A percentile compares a stretch with the other conserved stretches of the same genome.
These are phyloP conservation scores for Phyllosticta citriasiana DNA, from an alignment of 2,329 filamentous ascomycete genomes.

Conservation along the genomic window DNA sequence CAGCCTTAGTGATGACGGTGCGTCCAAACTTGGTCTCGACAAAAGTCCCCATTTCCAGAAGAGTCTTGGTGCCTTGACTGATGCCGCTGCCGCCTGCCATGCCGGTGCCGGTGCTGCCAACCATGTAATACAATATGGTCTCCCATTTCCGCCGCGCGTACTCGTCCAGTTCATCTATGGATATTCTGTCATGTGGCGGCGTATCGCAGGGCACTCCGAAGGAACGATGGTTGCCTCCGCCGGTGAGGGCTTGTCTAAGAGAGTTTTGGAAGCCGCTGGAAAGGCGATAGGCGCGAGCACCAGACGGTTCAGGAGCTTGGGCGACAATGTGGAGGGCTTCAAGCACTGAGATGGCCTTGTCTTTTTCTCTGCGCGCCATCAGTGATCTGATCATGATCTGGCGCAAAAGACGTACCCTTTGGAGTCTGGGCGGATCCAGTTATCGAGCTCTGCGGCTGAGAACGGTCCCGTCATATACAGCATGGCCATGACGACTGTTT, in stretches of 20 bases:
- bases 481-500: conserved; percentile 91
- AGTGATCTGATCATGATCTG: neutral
- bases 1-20: conserved; percentile 77
- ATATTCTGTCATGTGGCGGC: conserved; percentile 52
- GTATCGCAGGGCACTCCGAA: conserved; percentile 78
- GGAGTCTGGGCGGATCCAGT: conserved; percentile 67
- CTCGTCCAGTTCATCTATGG: conserved; percentile 61
- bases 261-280: conserved; percentile 75
- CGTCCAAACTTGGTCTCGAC: conserved; percentile 52
- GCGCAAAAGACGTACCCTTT: conserved; percentile 35
- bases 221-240: conserved; percentile 72
- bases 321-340: conserved; percentile 78
- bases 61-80: conserved; percentile 61
- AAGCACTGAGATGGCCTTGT: conserved; percentile 73
- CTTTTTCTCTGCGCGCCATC: conserved; percentile 52
- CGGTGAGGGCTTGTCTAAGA: conserved; percentile 76
- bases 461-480: conserved; percentile 82
- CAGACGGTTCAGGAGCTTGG: conserved; percentile 42
- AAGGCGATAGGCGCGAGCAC: conserved; percentile 63
- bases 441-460: conserved; percentile 67
- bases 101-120: conserved; percentile 52
- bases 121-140: conserved; percentile 89
- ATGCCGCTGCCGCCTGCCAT: conserved; percentile 20
- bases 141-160: conserved; percentile 91
- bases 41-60: conserved; percentile 70